These are phyloP conservation scores for Alisma plantagoaquatica DNA, from an alignment of 106 monocot species.

Conservation along the genomic window DNA sequence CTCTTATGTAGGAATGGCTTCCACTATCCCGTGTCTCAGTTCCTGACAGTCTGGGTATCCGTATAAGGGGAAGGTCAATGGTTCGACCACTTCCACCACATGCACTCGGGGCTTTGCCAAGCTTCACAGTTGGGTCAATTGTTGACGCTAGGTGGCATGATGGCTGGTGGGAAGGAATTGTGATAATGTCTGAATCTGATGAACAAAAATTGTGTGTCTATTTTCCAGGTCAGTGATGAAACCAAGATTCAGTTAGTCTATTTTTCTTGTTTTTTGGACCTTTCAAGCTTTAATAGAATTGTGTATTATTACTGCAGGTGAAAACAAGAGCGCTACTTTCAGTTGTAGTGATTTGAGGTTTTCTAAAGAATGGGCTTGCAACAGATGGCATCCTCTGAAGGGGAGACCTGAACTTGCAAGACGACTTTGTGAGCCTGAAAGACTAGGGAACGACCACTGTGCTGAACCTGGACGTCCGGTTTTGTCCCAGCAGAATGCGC, in stretches of 20 bases:
- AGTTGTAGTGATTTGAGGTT: conserved; percentile 27
- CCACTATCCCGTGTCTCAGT: conserved; percentile 29
- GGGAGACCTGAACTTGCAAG: conserved; percentile 24
- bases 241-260: too few relatives aligned
- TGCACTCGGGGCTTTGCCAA: not conserved
- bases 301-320: too few relatives aligned
- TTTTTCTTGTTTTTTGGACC: too few relatives aligned
- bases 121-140: conserved; percentile 35
- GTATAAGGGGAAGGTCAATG: conserved; percentile 33
- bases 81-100: conserved; percentile 49
- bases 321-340: conserved; percentile 24
- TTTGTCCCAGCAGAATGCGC: too few relatives aligned
- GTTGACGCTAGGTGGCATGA: conserved; percentile 95
- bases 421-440: too few relatives aligned
- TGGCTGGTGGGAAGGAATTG: conserved; percentile 99
- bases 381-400: conserved; percentile 32
- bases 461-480: too few relatives aligned
- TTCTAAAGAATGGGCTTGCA: conserved; percentile 39
- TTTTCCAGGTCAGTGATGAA: conserved; percentile 96
- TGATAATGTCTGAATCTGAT: conserved; percentile 26
- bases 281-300: too few relatives aligned
- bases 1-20: conserved; percentile 67
- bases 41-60: conserved; percentile 48
- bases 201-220: conserved; percentile 50
- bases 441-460: too few relatives aligned